Evolutionary conservation across 208 protist species (phyloP), one percentile per base, ranked within the genome.

Genomic region (Crithidia acanthocephali): DNA sequence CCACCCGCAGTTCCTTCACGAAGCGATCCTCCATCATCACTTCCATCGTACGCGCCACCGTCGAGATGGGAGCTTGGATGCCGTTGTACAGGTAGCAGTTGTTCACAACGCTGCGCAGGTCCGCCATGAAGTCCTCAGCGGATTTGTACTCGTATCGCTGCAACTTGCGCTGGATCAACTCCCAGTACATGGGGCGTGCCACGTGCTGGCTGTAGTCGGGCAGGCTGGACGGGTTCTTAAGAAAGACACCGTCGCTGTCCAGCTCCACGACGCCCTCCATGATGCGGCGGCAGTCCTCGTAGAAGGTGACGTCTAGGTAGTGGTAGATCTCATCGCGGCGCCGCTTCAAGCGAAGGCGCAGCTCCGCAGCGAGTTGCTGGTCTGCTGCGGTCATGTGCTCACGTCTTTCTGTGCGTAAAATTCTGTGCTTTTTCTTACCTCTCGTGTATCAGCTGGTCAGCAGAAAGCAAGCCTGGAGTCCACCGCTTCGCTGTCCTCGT

Each of bases 61-160:
- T 65, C 8, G 86, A 72, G 16, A 90, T 32, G 7, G 80, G 63
- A 0, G 88, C 87, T 13, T 63, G 51, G 15, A 80, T 73, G 7
- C 79, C 82, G 63, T 96, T 94, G 68, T 90, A 92, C 22, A 81
- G 68, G 60, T 95, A 97, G 68, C 88, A 93, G 76, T 94, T 94
- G 59, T 91, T 76, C 23, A 94, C 72, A 15, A 97, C 79, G 27
- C 84, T 69, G 13, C 92, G 86, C 92, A 97, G 92, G 63, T 95
- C 92, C 8, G 77, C 60, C 42, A 97, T 78, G 59, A 97, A 97
- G 16, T 87, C 80, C 11, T 76, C 74, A 6, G 67, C 64, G 4
- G 68, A 48, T 10, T 28, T 61, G 69, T 97, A 97, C 42, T 84
- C 68, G 66, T 95, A 95, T 2, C 68, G 56, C 37, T 83, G 55